Evolutionary conservation across 2,329 filamentous ascomycete species (phyloP).

Genomic region (Xylaria arbuscula): DNA sequence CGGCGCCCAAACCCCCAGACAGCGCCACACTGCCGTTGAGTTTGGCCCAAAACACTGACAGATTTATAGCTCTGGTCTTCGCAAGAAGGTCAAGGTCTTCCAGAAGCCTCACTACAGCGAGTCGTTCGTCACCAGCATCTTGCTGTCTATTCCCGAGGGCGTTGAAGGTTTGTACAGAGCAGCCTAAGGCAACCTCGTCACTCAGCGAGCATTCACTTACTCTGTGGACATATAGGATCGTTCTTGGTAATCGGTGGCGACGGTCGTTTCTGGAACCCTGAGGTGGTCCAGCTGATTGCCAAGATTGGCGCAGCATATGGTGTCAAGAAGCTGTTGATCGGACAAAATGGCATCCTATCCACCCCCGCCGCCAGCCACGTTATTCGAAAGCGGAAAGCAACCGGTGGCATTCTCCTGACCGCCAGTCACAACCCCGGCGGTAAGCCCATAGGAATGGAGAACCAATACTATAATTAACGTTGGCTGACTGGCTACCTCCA

Average conservation of each 20-base stretch:
- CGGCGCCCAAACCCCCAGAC: slow-evolving; percentile 10
- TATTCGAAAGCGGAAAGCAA: slow-evolving; percentile 93
- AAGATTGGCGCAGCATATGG: slow-evolving; percentile 97
- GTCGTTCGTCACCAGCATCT: slow-evolving; percentile 91
- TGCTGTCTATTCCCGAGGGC: slow-evolving; percentile 96
- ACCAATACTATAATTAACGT: not conserved
- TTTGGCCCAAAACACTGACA: slow-evolving; percentile 33
- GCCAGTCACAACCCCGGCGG: slow-evolving; percentile 98
- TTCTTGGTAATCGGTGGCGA: slow-evolving; percentile 98
- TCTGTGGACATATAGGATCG: slow-evolving; percentile 58
- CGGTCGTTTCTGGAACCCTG: slow-evolving; percentile 96
- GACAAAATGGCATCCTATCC: slow-evolving; percentile 94
- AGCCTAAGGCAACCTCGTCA: not conserved
- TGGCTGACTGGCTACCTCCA: slow-evolving; percentile 52
- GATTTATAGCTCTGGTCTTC: slow-evolving; percentile 84
- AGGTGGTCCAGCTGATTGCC: slow-evolving; percentile 95
- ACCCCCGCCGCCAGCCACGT: slow-evolving; percentile 96
- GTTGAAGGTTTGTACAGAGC: slow-evolving; percentile 69
- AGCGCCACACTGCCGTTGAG: not conserved
- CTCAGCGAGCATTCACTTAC: slow-evolving; percentile 24
- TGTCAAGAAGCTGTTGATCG: slow-evolving; percentile 98
- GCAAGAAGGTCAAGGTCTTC: slow-evolving; percentile 99
- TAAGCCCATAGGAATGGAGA: slow-evolving; percentile 57
- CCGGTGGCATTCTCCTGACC: slow-evolving; percentile 94
- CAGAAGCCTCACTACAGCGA: slow-evolving; percentile 96